phyloP scores from a whole-genome alignment of 2,329 filamentous ascomycete species.

The Xylariaceae sp. region DNA sequence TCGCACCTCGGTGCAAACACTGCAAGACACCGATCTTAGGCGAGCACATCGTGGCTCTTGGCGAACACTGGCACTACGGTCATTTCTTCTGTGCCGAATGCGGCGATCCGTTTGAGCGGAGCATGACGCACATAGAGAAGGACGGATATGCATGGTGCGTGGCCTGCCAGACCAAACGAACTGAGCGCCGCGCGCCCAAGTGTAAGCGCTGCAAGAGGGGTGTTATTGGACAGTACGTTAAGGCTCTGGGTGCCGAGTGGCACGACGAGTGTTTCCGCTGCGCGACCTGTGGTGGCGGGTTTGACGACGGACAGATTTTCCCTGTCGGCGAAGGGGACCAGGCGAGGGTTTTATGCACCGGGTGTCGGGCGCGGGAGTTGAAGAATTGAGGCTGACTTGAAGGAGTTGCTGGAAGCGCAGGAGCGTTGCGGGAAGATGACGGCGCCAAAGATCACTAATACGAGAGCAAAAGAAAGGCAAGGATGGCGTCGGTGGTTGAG shows the following conservation, averaged over 20 bases:
- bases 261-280: constrained; percentile 90
- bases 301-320: constrained; percentile 63
- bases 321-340: constrained; percentile 46
- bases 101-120: constrained; percentile 82
- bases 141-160: constrained; percentile 98
- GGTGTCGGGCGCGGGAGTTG: constrained; percentile 56
- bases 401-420: background rate
- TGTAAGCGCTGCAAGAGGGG: constrained; percentile 80
- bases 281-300: constrained; percentile 54
- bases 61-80: constrained; percentile 92
- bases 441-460: background rate
- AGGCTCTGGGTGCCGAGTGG: constrained; percentile 88
- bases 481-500: background rate
- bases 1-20: constrained; percentile 87
- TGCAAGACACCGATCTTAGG: constrained; percentile 96
- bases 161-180: constrained; percentile 85
- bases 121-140: constrained; percentile 77
- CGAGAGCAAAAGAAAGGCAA: background rate
- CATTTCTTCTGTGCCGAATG: constrained; percentile 99
- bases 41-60: constrained; percentile 89
- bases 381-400: constrained; percentile 41
- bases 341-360: constrained; percentile 56
- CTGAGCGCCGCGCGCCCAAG: constrained; percentile 80
- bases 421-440: background rate
- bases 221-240: constrained; percentile 85